These are phyloP conservation scores for Corymbia citriodora DNA, from an alignment of 441 rosid genomes.

Conservation along the genomic window DNA sequence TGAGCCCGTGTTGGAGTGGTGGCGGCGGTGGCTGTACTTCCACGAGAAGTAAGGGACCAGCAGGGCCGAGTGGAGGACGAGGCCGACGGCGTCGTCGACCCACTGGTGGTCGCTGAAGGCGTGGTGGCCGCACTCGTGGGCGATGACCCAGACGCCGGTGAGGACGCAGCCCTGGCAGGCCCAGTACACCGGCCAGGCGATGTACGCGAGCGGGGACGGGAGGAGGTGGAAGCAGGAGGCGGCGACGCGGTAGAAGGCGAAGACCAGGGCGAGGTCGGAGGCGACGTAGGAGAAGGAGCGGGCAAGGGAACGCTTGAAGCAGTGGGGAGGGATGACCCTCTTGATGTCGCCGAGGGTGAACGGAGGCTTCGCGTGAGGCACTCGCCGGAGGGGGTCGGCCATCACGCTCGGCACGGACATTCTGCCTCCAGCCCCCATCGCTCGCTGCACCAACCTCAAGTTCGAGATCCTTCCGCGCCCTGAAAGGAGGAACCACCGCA, in stretches of 20 bases:
- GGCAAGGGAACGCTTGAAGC: constrained; percentile 74
- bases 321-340: constrained; percentile 86
- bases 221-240: constrained; percentile 58
- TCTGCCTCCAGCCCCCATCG: not conserved
- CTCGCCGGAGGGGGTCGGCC: constrained; percentile 40
- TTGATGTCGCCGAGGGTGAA: constrained; percentile 72
- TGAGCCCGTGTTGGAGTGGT: constrained; percentile 91
- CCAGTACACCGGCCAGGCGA: constrained; percentile 89
- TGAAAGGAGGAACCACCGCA: not conserved
- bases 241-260: constrained; percentile 54
- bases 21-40: constrained; percentile 97
- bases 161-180: constrained; percentile 71
- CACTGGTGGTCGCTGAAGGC: constrained; percentile 92
- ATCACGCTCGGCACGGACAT: not conserved
- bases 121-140: constrained; percentile 97
- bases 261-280: constrained; percentile 52
- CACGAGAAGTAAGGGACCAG: constrained; percentile 99
- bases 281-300: constrained; percentile 75
- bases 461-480: not conserved
- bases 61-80: constrained; percentile 70
- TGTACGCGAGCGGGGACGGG: constrained; percentile 45
- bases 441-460: not conserved
- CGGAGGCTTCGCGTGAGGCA: constrained; percentile 64
- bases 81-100: constrained; percentile 85
- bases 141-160: constrained; percentile 93